Conservation (phyloP, 495 filamentous ascomycete genomes). For the Aspergillus ellipticus region DNA sequence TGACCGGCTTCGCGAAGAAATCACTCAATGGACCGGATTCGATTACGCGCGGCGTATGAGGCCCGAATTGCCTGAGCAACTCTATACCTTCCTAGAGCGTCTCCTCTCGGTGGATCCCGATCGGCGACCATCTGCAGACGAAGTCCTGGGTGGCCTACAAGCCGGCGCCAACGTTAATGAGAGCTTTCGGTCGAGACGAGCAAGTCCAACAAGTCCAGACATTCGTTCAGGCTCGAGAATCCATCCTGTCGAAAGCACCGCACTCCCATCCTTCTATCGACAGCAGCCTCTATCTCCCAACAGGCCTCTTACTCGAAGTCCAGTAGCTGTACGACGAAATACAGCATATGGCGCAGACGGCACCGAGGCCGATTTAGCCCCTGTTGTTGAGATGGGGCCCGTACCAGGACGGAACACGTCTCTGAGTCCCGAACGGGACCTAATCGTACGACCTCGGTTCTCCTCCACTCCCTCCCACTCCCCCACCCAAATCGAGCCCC, state of each 20-base stretch:
- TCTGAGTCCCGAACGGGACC: conserved; percentile 31
- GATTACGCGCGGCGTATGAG: conserved; percentile 68
- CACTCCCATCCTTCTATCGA: conserved; percentile 21
- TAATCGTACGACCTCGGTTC: conserved; percentile 36
- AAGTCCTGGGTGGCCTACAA: conserved; percentile 79
- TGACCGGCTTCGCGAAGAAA: conserved; percentile 83
- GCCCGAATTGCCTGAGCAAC: conserved; percentile 77
- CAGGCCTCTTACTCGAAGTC: conserved; percentile 24
- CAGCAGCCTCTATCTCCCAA: conserved; percentile 30
- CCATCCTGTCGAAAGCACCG: conserved; percentile 50
- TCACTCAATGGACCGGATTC: conserved; percentile 82
- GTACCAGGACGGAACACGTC: conserved; percentile 20
- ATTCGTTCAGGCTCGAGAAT: conserved; percentile 55
- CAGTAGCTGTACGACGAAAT: conserved; percentile 25
- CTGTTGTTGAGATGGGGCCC: conserved; percentile 13
- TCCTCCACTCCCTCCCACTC: conserved; percentile 23
- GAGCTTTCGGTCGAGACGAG: conserved; percentile 42
- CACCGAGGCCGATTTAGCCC: conserved; percentile 17
- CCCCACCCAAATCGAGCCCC: conserved; percentile 16
- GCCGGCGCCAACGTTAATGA: conserved; percentile 63
- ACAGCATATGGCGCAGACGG: conserved; percentile 30
- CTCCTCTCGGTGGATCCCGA: conserved; percentile 74
- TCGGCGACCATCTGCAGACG: conserved; percentile 77
- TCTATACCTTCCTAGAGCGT: conserved; percentile 79
- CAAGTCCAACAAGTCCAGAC: conserved; percentile 46